Evolutionary conservation across 73 alveolate genomes (phyloP).

Genomic region (Paramecium primaurelia): DNA sequence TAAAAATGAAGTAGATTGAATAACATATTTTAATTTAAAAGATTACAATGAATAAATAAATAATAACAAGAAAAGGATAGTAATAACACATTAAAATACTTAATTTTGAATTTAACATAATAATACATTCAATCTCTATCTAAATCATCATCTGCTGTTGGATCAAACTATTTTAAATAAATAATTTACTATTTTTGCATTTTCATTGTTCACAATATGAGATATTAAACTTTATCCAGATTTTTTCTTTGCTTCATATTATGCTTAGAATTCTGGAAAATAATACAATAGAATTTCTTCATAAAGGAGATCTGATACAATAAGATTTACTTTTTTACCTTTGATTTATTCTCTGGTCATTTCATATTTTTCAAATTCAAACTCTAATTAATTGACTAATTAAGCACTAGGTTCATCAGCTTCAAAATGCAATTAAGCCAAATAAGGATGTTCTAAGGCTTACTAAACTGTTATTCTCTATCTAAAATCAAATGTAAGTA

Average conservation of each 20-base stretch:
- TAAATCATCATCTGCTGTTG: constrained; percentile 51
- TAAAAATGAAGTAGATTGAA: too few species aligned
- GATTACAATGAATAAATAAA: not conserved
- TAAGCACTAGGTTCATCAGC: constrained; percentile 67
- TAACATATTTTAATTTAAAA: too few species aligned
- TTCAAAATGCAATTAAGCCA: constrained; percentile 67
- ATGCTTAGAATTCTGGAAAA: constrained; percentile 47
- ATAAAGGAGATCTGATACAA: constrained; percentile 58
- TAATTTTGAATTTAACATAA: not conserved
- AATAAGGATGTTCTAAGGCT: constrained; percentile 89
- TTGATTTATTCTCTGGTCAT: constrained; percentile 60
- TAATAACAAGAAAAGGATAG: not conserved
- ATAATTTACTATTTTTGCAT: constrained; percentile 27
- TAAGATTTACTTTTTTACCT: not conserved
- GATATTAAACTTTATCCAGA: constrained; percentile 20
- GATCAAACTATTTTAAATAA: not conserved
- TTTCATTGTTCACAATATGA: constrained; percentile 34
- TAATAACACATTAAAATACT: not conserved
- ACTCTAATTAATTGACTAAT: constrained; percentile 50
- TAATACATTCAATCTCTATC: constrained; percentile 14
- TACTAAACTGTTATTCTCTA: constrained; percentile 87
- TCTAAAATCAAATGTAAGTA: constrained; percentile 69
- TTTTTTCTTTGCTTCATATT: constrained; percentile 64
- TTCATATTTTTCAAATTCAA: constrained; percentile 64
- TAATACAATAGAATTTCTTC: constrained; percentile 75